Evolutionary conservation across 2,329 filamentous ascomycete species (phyloP).

Genomic region (Onygena corvina): DNA sequence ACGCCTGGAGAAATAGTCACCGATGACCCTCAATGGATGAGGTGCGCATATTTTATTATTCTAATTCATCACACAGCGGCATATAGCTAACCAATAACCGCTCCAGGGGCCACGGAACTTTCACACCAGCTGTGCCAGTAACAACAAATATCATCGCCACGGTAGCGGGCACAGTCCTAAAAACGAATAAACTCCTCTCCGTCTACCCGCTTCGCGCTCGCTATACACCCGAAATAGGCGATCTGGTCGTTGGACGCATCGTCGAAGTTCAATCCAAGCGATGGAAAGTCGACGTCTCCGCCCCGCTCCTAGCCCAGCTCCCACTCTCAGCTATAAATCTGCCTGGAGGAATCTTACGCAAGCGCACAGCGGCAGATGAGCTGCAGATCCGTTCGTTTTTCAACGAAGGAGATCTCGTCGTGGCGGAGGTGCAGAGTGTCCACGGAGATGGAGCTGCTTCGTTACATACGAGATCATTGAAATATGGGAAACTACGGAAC

Average conservation of each 20-base stretch:
- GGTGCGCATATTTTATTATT: constrained; percentile 33
- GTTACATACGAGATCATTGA: constrained; percentile 78
- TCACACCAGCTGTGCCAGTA: constrained; percentile 43
- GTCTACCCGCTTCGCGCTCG: constrained; percentile 81
- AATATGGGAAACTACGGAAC: constrained; percentile 92
- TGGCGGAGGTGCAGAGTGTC: constrained; percentile 87
- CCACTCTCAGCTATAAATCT: constrained; percentile 87
- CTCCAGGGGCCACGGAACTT: constrained; percentile 80
- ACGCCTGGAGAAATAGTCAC: constrained; percentile 80
- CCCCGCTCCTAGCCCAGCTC: constrained; percentile 70
- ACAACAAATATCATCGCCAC: constrained; percentile 67
- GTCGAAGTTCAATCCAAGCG: constrained; percentile 85
- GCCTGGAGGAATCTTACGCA: constrained; percentile 80
- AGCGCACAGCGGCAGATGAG: constrained; percentile 89
- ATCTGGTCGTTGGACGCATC: constrained; percentile 86
- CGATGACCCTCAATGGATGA: constrained; percentile 86
- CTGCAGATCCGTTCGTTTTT: constrained; percentile 97
- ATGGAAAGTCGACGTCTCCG: constrained; percentile 91
- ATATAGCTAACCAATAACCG: neutral
- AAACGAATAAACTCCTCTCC: constrained; percentile 93
- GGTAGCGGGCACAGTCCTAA: constrained; percentile 76
- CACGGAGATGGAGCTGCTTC: constrained; percentile 75
- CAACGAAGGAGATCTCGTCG: constrained; percentile 81
- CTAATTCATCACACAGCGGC: neutral
- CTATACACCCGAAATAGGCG: constrained; percentile 91